phyloP scores from a whole-genome alignment of 148 eudicot species.

The Dysphania ambrosioides region DNA sequence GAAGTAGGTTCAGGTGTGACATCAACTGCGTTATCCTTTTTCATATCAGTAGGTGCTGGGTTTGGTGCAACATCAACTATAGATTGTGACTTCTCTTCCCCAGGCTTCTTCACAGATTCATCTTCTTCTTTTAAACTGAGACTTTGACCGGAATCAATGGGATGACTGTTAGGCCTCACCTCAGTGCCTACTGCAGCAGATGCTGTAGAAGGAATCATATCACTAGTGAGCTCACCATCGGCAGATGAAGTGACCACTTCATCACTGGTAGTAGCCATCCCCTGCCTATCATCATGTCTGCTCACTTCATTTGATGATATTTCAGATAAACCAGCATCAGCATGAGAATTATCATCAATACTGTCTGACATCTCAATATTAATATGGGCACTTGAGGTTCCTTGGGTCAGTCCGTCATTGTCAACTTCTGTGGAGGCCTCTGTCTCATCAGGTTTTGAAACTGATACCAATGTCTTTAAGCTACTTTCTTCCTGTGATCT shows the following conservation, averaged over 20 bases:
- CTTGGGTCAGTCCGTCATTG: conserved; percentile 29
- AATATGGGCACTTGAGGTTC: conserved; percentile 29
- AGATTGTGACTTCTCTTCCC: conserved; percentile 39
- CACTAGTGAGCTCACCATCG: conserved; percentile 33
- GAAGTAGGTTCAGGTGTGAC: conserved; percentile 41
- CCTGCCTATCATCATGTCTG: conserved; percentile 31
- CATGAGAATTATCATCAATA: conserved; percentile 30
- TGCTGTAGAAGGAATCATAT: conserved; percentile 27
- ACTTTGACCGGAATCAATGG: conserved; percentile 43
- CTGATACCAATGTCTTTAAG: conserved; percentile 38
- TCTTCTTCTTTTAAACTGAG: conserved; percentile 32
- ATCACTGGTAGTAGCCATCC: conserved; percentile 30
- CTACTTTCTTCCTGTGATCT: conserved; percentile 35
- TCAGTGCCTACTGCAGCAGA: conserved; percentile 35
- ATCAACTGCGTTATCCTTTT: conserved; percentile 35
- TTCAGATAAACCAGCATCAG: conserved; percentile 37
- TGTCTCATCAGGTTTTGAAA: conserved; percentile 40
- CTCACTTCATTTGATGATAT: conserved; percentile 35
- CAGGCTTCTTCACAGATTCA: conserved; percentile 34
- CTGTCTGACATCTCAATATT: conserved; percentile 42
- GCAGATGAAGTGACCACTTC: conserved; percentile 35
- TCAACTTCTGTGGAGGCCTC: conserved; percentile 25
- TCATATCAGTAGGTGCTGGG: conserved; percentile 26
- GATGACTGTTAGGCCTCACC: conserved; percentile 34
- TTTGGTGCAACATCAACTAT: conserved; percentile 32